Conservation (phyloP, 1,284 basidiomycete genomes). For the Sporisorium scitamineum region DNA sequence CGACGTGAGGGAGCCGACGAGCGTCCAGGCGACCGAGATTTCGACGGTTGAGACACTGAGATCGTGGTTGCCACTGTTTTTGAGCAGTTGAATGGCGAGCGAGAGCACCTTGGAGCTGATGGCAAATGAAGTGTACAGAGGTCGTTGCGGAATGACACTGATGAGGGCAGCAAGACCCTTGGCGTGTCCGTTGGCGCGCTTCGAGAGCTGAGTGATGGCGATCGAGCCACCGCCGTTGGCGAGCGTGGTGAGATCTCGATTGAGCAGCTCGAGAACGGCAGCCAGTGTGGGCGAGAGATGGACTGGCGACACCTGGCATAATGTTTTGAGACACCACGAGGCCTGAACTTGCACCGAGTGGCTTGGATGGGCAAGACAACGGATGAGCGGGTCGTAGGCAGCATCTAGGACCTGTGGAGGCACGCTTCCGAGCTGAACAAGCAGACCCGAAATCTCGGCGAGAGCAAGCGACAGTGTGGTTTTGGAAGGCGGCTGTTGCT, state of each 20-base stretch:
- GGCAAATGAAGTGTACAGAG: slow-evolving; percentile 94
- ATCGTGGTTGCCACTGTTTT: slow-evolving; percentile 89
- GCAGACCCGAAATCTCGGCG: slow-evolving; percentile 83
- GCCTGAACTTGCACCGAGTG: slow-evolving; percentile 87
- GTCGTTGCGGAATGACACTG: slow-evolving; percentile 84
- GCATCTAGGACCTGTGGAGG: slow-evolving; percentile 90
- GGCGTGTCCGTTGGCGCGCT: slow-evolving; percentile 86
- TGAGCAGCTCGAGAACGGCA: slow-evolving; percentile 80
- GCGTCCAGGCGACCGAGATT: slow-evolving; percentile 93
- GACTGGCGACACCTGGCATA: slow-evolving; percentile 88
- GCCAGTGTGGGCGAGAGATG: slow-evolving; percentile 84
- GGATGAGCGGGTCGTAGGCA: slow-evolving; percentile 84
- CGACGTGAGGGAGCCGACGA: slow-evolving; percentile 89
- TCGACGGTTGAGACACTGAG: slow-evolving; percentile 84
- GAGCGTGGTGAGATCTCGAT: slow-evolving; percentile 79
- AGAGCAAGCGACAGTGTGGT: slow-evolving; percentile 81
- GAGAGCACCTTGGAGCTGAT: slow-evolving; percentile 90
- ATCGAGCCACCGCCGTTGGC: slow-evolving; percentile 60
- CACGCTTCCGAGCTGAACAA: slow-evolving; percentile 91
- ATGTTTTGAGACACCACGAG: slow-evolving; percentile 87
- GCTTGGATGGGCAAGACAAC: slow-evolving; percentile 86
- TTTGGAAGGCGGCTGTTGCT: slow-evolving; percentile 79
- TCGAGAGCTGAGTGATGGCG: slow-evolving; percentile 76
- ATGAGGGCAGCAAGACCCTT: slow-evolving; percentile 89
- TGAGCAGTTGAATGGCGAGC: slow-evolving; percentile 88